phyloP scores from a whole-genome alignment of 805 yeast genomes.

The Saturnispora galanensis region DNA sequence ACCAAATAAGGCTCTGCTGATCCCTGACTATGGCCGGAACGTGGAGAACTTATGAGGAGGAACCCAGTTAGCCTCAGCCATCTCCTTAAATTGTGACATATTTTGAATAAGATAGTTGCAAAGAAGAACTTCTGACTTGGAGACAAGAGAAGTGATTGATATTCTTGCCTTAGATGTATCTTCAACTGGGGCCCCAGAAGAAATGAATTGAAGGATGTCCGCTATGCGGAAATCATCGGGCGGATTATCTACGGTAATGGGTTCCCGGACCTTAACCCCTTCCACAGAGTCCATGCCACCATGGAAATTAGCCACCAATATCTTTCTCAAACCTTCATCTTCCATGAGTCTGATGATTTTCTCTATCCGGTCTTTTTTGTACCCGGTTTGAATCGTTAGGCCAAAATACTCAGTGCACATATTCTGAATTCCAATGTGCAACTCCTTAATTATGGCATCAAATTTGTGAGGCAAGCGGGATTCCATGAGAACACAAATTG shows the following conservation, averaged over 20 bases:
- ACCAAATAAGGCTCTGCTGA: too few species aligned
- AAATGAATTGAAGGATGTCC: constrained; percentile 1
- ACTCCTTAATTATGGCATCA: constrained; percentile 1
- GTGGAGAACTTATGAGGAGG: not conserved
- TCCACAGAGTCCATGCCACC: not conserved
- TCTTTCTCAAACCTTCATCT: constrained; percentile 1
- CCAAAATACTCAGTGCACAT: not conserved
- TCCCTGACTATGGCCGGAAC: too few species aligned
- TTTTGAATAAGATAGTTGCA: constrained; percentile 1
- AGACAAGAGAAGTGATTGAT: constrained; percentile 17
- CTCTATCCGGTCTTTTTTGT: not conserved
- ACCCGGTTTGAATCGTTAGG: not conserved
- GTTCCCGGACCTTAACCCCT: not conserved
- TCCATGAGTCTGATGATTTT: not conserved
- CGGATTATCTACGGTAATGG: not conserved
- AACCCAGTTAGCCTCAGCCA: constrained; percentile 8
- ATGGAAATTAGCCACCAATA: not conserved
- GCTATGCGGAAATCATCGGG: not conserved
- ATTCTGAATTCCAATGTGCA: constrained; percentile 3
- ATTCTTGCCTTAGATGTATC: constrained; percentile 10
- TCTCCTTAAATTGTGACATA: not conserved
- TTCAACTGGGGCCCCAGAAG: too few species aligned
- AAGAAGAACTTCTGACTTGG: constrained; percentile 5
- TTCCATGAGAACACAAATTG: constrained; percentile 1
- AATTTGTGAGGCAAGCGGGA: not conserved